Evolutionary conservation across 805 yeast genomes (phyloP).

Genomic region (Wickerhamiella brachini): DNA sequence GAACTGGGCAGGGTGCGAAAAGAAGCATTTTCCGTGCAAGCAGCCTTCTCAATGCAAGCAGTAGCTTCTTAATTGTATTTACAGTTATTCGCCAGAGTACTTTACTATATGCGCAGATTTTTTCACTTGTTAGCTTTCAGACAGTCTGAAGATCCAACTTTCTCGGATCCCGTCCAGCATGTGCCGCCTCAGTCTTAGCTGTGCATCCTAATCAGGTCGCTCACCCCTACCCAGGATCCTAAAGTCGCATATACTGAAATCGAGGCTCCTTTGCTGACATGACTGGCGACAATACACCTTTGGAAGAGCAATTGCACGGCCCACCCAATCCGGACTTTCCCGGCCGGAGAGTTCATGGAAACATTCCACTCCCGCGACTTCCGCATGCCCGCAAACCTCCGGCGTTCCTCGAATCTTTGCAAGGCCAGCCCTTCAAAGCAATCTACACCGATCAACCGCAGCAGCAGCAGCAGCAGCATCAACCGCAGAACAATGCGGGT

Average conservation of each 20-base stretch:
- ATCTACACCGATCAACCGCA: background rate
- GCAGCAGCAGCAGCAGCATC: background rate
- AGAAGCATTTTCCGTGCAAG: background rate
- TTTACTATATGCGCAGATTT: no score
- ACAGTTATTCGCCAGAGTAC: no score
- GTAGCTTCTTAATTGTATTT: no score
- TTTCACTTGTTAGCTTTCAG: no score
- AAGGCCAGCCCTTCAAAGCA: background rate
- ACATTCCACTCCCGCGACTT: background rate
- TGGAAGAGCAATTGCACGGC: background rate
- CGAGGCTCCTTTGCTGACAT: background rate
- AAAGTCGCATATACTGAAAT: background rate
- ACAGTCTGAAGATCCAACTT: no score
- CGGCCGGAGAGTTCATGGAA: background rate
- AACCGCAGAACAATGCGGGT: background rate
- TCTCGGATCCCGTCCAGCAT: no score
- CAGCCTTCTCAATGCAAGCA: no score
- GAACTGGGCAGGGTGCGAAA: background rate
- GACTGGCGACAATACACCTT: background rate
- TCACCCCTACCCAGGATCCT: background rate
- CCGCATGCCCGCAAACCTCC: background rate
- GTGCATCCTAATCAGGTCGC: background rate
- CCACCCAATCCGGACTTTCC: background rate
- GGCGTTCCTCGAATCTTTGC: background rate
- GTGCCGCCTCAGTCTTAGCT: no score